Evolutionary conservation across 2,329 filamentous ascomycete genomes (phyloP), one percentile per base, ranked within the genome.

Genomic region (Botrytis cinerea): DNA sequence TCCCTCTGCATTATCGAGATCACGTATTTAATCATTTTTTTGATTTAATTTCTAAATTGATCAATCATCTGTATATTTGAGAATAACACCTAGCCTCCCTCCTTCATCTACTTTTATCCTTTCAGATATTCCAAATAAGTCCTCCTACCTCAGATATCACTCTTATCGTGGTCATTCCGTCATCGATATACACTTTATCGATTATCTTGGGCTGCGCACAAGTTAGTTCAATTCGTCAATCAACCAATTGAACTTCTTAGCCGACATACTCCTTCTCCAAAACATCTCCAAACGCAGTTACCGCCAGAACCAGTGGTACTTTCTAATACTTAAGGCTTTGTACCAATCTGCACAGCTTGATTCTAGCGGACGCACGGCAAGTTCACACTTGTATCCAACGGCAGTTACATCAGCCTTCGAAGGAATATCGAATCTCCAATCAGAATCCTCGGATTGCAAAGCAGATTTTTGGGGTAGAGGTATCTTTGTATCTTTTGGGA

Each of bases 371-470:
- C n/a, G 28, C 38, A 61, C 67, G 40, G 22, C 28, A 60, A 68
- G 48, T 28, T 7, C 25, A 32, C 25, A 43, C 25, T 43, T 68
- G 67, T 61, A 38, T 61, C 28, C 28, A 60, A 16, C 22, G 8
- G 38, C 10, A 68, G n/a, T 70, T 28, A 6, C 67, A 70, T 40
- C 12, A 59, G 45, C 10, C 51, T 38, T 35, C 20, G 7, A 8
- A 57, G 8, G 57, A 16, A 38, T 10, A 12, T 59, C n/a, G 7
- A 67, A 12, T 57, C 32, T 67, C 70, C 70, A 72, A 72, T 67
- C 61, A 72, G 61, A 72, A 32, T 28, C 7, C 25, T 54, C 7
- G 61, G 60, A 72, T 72, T 72, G 35, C 70, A 72, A 72, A 67
- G 70, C 60, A 67, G 25, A 28, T 35, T 72, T 59, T 72, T 16